Evolutionary conservation across 2,329 filamentous ascomycete species (phyloP), one percentile per base, ranked within the genome.

Genomic region (Phyllosticta capitalensis): DNA sequence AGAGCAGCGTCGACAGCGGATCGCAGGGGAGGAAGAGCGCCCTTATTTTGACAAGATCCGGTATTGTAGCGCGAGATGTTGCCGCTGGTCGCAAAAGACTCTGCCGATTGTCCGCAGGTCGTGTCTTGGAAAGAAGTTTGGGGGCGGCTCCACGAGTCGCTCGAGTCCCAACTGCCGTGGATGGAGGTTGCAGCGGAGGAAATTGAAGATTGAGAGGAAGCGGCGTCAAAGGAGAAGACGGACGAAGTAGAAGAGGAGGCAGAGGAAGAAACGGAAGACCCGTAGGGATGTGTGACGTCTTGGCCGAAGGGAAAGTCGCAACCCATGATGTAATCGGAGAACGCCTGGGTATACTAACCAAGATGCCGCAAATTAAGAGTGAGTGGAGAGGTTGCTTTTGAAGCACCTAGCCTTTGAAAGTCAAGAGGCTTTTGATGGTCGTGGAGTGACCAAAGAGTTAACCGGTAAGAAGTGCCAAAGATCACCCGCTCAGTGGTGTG

Each of bases 161-260:
- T 67, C 21, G 67, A 68, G 62, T 74, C 69, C 69, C 77, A 80
- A 60, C 74, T 71, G 63, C 73, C 69, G 67, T 84, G 81, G 63
- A 82, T 83, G 61, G 83, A 82, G 69, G 81, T 79, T 62, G 83
- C 85, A 67, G 87, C 83, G 58, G 88, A 89, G 19, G 57, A 59
- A 5, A 48, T 19, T 9, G 57, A 59, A 52, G 57, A 26, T 74
- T 90, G 86, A 20, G 83, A 85, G 59, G 84, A 86, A 55, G 79
- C 69, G 49, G 74, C 72, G 68, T 83, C 82, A 68, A 87, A 80
- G 65, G 90, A 94, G 80, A 90, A 94, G 67, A 90, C 80, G 33
- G 89, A 94, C 59, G 85, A 83, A 61, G 86, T 83, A 20, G 88
- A 91, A 59, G 87, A 87, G 28, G 89, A 90, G 61, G 87, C 84